phyloP scores from a whole-genome alignment of 805 yeast genomes.

The Jamesozyma piceae region DNA sequence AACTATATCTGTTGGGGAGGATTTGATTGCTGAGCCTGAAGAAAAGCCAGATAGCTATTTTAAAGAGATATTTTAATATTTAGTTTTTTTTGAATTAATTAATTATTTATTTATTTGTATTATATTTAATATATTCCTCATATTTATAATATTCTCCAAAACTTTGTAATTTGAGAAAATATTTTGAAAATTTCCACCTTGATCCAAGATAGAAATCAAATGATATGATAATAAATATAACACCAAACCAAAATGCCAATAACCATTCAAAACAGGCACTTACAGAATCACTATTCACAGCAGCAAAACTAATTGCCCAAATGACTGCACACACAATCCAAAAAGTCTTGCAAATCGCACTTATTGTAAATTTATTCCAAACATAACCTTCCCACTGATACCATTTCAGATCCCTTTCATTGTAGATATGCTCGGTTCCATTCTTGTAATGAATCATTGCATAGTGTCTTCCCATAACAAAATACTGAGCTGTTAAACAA shows the following conservation, averaged over 20 bases:
- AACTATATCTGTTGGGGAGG: not conserved
- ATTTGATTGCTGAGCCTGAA: constrained; percentile 3
- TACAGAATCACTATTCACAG: constrained; percentile 34
- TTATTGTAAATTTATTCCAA: constrained; percentile 39
- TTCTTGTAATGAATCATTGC: constrained; percentile 26
- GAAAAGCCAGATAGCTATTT: constrained; percentile 10
- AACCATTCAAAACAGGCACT: constrained; percentile 78
- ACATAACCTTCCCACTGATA: constrained; percentile 28
- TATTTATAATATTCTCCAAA: constrained; percentile 24
- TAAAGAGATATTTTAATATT: constrained; percentile 20
- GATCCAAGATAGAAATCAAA: constrained; percentile 68
- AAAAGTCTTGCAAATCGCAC: constrained; percentile 43
- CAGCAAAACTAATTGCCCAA: constrained; percentile 61
- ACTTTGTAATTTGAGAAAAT: constrained; percentile 23
- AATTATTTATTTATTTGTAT: not conserved
- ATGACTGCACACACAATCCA: constrained; percentile 64
- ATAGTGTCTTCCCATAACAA: constrained; percentile 39
- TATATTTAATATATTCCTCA: constrained; percentile 5
- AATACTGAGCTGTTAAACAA: constrained; percentile 38
- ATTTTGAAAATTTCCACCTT: constrained; percentile 24
- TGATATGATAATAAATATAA: constrained; percentile 52
- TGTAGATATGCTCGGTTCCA: constrained; percentile 6
- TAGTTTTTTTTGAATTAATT: not conserved
- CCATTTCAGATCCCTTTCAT: constrained; percentile 11
- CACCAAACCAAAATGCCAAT: constrained; percentile 76